These are phyloP conservation scores for Colletotrichum higginsianum DNA, from an alignment of 2,329 filamentous ascomycete species.

Conservation along the genomic window DNA sequence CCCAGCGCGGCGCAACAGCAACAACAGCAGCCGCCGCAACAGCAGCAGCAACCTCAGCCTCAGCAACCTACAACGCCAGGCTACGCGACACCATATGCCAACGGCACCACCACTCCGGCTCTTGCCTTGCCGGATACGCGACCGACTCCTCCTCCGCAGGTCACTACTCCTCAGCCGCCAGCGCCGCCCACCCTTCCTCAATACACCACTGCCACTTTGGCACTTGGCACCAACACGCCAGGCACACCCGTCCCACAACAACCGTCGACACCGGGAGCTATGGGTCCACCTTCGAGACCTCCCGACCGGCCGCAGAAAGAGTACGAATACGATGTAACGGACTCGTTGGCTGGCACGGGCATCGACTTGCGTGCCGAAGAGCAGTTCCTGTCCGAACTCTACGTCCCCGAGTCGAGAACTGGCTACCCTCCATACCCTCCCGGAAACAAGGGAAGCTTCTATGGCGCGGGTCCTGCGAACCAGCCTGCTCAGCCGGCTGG, in stretches of 20 bases:
- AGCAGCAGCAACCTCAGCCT: constrained; percentile 22
- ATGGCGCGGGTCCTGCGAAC: constrained; percentile 76
- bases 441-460: constrained; percentile 71
- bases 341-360: constrained; percentile 86
- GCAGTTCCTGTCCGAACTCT: constrained; percentile 81
- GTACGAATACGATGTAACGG: constrained; percentile 81
- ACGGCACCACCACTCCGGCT: constrained; percentile 52
- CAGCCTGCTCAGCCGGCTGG: constrained; percentile 67
- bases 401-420: constrained; percentile 67
- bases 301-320: constrained; percentile 75
- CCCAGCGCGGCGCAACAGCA: constrained; percentile 32
- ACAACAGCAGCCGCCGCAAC: constrained; percentile 19
- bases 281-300: constrained; percentile 74
- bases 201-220: constrained; percentile 46
- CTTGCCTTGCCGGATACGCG: constrained; percentile 44
- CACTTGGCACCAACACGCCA: constrained; percentile 28
- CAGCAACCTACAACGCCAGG: constrained; percentile 48
- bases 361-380: constrained; percentile 92
- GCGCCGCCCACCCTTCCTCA: constrained; percentile 34
- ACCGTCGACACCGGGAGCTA: constrained; percentile 56
- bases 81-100: constrained; percentile 57
- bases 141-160: constrained; percentile 43
- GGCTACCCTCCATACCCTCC: constrained; percentile 70
- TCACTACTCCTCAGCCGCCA: constrained; percentile 42
- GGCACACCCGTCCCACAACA: constrained; percentile 38